Conservation (phyloP, 2,329 filamentous ascomycete genomes). For the Fusarium sororula region DNA sequence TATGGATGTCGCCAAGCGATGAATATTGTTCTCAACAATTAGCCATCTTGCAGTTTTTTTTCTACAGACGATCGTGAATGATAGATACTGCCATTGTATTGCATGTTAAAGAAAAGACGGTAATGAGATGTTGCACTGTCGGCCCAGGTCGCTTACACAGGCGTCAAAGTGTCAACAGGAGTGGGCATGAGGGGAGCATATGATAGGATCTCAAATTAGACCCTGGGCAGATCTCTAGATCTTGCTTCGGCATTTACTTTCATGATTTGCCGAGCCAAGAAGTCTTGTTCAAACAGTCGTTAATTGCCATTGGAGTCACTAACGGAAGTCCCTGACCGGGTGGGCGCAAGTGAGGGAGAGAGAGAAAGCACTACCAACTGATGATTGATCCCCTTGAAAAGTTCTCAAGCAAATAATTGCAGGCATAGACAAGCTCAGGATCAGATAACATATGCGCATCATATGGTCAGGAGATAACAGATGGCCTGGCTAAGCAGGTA, state of each 20-base stretch:
- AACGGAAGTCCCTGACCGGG: neutral
- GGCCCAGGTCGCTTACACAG: constrained; percentile 17
- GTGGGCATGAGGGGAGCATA: neutral
- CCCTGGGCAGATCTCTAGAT: neutral
- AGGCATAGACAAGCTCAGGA: neutral
- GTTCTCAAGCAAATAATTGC: neutral
- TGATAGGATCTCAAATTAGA: neutral
- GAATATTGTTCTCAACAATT: neutral
- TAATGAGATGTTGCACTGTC: neutral
- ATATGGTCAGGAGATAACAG: neutral
- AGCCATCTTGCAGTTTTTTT: neutral
- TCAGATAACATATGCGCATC: neutral
- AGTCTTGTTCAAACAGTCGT: neutral
- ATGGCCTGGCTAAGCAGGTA: neutral
- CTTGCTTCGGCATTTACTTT: neutral
- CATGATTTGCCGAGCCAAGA: neutral
- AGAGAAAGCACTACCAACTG: neutral
- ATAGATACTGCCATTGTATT: neutral
- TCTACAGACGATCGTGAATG: neutral
- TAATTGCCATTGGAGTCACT: neutral
- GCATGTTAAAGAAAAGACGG: constrained; percentile 1
- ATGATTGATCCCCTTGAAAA: neutral
- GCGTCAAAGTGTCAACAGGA: neutral
- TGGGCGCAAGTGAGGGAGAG: neutral
- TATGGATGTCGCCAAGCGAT: neutral